These are phyloP conservation scores for Polytrichum commune DNA, from an alignment of 225 moss, liverwort and hornwort genomes.

Conservation along the genomic window DNA sequence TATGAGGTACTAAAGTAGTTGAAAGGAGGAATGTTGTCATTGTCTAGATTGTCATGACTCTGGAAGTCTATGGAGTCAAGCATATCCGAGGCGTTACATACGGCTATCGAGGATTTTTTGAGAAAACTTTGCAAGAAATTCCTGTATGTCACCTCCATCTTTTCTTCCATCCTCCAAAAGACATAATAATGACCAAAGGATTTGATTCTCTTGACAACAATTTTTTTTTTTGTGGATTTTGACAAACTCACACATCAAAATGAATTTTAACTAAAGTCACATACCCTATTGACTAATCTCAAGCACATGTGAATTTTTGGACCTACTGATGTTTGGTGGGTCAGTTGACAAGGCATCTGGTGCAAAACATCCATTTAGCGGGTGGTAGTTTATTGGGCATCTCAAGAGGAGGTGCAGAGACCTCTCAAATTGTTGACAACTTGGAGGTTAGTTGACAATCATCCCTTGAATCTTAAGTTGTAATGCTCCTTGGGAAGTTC, in stretches of 20 bases:
- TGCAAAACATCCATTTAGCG: conserved; percentile 81
- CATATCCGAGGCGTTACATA: conserved; percentile 79
- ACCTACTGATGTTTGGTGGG: background rate
- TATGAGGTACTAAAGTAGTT: too few species aligned
- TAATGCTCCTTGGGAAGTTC: too few species aligned
- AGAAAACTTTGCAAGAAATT: conserved; percentile 62
- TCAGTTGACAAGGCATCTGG: conserved; percentile 79
- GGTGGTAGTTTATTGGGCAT: conserved; percentile 95
- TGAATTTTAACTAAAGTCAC: too few species aligned
- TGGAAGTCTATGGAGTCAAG: conserved; percentile 89
- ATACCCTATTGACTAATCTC: too few species aligned
- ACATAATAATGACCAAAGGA: too few species aligned
- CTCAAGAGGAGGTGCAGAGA: conserved; percentile 84
- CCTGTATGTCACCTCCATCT: conserved; percentile 37
- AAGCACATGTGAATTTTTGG: too few species aligned
- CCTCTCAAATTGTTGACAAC: conserved; percentile 76
- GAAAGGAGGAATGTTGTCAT: too few species aligned
- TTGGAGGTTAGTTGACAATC: conserved; percentile 44
- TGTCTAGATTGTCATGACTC: conserved; percentile 87
- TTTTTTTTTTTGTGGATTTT: too few species aligned
- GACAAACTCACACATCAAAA: too few species aligned
- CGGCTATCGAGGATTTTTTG: conserved; percentile 92
- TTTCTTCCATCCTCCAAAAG: too few species aligned
- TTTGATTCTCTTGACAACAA: too few species aligned
- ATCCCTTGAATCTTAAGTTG: too few species aligned